Evolutionary conservation across 371 early-diverging fungal genomes (phyloP), one percentile per base, ranked within the genome.

Genomic region (Dichotomocladium elegans): DNA sequence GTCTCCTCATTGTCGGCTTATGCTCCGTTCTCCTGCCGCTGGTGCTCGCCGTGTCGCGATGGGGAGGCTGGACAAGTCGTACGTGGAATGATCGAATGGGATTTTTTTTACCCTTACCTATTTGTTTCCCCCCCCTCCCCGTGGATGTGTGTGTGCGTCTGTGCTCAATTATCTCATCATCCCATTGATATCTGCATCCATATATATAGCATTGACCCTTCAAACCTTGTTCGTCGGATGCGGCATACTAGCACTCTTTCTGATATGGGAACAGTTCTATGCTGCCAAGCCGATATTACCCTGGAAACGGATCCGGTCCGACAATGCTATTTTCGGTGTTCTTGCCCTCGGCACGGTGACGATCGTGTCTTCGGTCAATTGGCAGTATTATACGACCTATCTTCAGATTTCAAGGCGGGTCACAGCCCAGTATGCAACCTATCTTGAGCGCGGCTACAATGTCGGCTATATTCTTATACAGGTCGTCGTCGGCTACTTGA

Each of bases 31-130:
- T 79, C 9, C 50, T 79, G 27, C 79, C 79, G 10, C 55, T 76
- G 25, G 70, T 74, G 1, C 61, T 79, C 28, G 79, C 76, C 21
- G 50, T 44, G 3, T 37, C 64, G 22, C 61, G 41, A n/a, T 70
- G 70, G 55, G 72, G 70, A 14, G 75, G 75, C 43, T 79, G 79
- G 79, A 21, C 25, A n/a, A n/a, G n/a, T n/a, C n/a, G n/a, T n/a
- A n/a, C n/a, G n/a, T n/a, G n/a, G n/a, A n/a, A n/a, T n/a, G n/a
- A n/a, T n/a, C n/a, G n/a, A n/a, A n/a, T n/a, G n/a, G n/a, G n/a
- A n/a, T n/a, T n/a, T n/a, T n/a, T n/a, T n/a, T n/a, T n/a, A n/a
- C n/a, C n/a, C n/a, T n/a, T n/a, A n/a, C n/a, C n/a, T n/a, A n/a
- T n/a, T n/a, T n/a, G n/a, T n/a, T n/a, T 26, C 14, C 45, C 6